These are phyloP conservation scores for Citrus mangshanensis DNA, from an alignment of 345 rosid species.

Conservation along the genomic window DNA sequence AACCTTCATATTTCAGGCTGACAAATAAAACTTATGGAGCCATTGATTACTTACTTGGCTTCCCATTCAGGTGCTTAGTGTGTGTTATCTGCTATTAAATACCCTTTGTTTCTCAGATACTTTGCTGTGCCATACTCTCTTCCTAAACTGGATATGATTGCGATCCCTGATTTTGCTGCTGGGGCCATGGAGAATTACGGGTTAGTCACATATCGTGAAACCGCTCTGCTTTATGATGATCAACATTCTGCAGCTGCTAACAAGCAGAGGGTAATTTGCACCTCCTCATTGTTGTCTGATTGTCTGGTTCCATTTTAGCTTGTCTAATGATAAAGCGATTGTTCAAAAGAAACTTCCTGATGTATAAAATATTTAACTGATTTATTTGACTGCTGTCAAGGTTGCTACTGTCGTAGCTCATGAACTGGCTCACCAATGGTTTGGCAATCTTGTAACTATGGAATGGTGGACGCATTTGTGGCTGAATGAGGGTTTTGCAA, in stretches of 20 bases:
- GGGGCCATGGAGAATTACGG: conserved; percentile 99
- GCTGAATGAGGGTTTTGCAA: conserved; percentile 99
- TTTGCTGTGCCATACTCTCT: conserved; percentile 87
- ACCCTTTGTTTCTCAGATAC: conserved; percentile 45
- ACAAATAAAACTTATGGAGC: conserved; percentile 1
- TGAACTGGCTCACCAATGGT: conserved; percentile 99
- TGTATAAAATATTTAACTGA: neutral
- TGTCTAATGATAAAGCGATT: neutral
- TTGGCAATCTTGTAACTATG: conserved; percentile 99
- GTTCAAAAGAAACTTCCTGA: neutral
- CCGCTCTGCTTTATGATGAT: conserved; percentile 86
- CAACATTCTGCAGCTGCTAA: conserved; percentile 95
- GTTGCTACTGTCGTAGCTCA: conserved; percentile 95
- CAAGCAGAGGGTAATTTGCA: conserved; percentile 74
- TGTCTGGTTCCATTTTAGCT: neutral
- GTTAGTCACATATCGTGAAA: conserved; percentile 90
- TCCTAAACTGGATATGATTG: conserved; percentile 96
- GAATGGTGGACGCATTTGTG: conserved; percentile 99
- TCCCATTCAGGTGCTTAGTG: neutral
- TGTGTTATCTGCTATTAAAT: neutral
- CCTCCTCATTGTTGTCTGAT: conserved; percentile 1
- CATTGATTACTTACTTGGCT: neutral
- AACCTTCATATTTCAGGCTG: conserved; percentile 3
- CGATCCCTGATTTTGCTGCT: conserved; percentile 95
- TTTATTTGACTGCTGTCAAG: conserved; percentile 38